These are phyloP conservation scores for Evernia prunastri DNA, from an alignment of 495 filamentous ascomycete genomes.

Conservation along the genomic window DNA sequence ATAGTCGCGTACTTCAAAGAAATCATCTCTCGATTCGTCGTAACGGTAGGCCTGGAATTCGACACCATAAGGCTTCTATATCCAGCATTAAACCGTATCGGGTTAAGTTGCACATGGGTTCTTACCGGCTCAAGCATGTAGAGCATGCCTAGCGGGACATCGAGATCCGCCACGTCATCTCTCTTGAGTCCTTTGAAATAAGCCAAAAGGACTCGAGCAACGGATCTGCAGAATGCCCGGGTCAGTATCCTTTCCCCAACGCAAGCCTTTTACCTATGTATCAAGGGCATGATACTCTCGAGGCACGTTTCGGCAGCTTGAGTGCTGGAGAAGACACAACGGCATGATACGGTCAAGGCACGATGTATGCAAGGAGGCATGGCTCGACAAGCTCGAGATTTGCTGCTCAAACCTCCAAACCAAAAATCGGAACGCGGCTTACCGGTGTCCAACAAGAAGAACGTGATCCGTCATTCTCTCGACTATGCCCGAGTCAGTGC, in stretches of 20 bases:
- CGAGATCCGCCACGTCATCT: slow-evolving; percentile 85
- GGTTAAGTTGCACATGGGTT: neutral
- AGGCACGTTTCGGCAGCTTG: neutral
- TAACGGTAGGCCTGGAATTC: slow-evolving; percentile 93
- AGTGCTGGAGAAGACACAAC: no score
- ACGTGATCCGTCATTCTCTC: slow-evolving; percentile 96
- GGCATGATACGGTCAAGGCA: no score
- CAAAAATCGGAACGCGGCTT: neutral
- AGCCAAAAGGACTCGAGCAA: slow-evolving; percentile 84
- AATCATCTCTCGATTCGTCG: slow-evolving; percentile 67
- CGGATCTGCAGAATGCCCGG: slow-evolving; percentile 37
- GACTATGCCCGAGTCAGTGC: slow-evolving; percentile 33
- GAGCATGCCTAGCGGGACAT: slow-evolving; percentile 84
- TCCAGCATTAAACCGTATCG: neutral
- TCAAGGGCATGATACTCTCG: neutral
- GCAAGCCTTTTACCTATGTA: neutral
- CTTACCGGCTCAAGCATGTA: slow-evolving; percentile 79
- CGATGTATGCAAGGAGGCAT: no score
- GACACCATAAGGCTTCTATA: slow-evolving; percentile 84
- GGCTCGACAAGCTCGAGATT: neutral
- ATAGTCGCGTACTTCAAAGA: slow-evolving; percentile 74
- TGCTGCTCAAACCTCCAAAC: neutral
- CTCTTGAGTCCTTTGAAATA: slow-evolving; percentile 90
- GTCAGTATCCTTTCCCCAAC: neutral
- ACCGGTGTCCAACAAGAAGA: slow-evolving; percentile 77